Evolutionary conservation across 2,329 filamentous ascomycete genomes (phyloP), one percentile per base, ranked within the genome.

Genomic region (Xylariaceae sp.): DNA sequence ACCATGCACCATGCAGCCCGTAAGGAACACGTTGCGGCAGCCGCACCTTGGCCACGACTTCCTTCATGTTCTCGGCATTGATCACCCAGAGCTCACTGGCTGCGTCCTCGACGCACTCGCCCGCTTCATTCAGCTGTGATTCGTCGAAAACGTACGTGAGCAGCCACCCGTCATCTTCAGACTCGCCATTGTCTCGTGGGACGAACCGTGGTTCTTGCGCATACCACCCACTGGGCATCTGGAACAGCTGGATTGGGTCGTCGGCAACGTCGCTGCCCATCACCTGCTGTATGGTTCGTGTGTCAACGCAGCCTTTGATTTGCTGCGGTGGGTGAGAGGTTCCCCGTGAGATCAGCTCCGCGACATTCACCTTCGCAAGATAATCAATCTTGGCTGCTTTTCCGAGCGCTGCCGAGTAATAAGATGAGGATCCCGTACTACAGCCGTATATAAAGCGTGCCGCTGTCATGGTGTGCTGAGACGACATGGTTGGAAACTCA

Each of bases 121-220:
- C 81, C 0, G 68, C 50, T 1, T 68, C 63, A n/a, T 83, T 74
- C 0, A 88, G 70, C 62, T 89, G 84, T 1, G 75, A 73, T 60
- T 89, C 86, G 56, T 89, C 83, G 55, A 89, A 89, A 1, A 86
- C 84, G 57, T 87, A 89, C 42, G 82, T 84, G 5, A 89, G 69
- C 0, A 89, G 70, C 69, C 78, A 89, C 0, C 87, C 86, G 56
- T 86, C 83, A 58, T 89, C 85, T 63, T 89, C 87, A 1, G 59
- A 64, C 0, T 42, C 52, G 0, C 71, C 66, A 11, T 67, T 58
- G 1, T 58, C 42, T 1, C 78, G 69, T 3, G 83, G 71, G 5
- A 89, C 77, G 54, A 89, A 89, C 1, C 82, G 77, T 1, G 84
- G 79, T 66, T 89, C 86, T 62, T 89, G 86, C 1, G 83, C 83